Evolutionary conservation across 2,329 filamentous ascomycete species (phyloP).

Genomic region (Arthrobotrys sphaeroides): DNA sequence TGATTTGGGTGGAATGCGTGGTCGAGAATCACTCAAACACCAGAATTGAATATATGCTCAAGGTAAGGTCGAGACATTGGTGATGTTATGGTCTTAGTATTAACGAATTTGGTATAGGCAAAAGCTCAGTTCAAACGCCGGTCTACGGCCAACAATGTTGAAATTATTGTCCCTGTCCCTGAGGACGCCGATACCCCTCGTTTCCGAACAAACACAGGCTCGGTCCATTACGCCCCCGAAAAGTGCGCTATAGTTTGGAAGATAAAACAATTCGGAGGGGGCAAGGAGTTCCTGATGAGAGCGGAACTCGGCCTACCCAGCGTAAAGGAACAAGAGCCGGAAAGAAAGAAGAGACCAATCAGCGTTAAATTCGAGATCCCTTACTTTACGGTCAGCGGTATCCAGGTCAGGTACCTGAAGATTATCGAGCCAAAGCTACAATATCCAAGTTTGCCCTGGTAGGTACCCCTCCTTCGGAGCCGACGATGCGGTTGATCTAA

Average conservation of each 20-base stretch:
- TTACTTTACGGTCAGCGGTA: constrained; percentile 99
- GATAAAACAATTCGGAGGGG: constrained; percentile 99
- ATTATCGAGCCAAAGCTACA: constrained; percentile 89
- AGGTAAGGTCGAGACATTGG: constrained; percentile 64
- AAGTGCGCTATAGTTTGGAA: constrained; percentile 99
- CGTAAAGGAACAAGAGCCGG: constrained; percentile 76
- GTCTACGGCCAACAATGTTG: constrained; percentile 97
- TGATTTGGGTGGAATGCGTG: constrained; percentile 98
- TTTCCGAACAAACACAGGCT: constrained; percentile 96
- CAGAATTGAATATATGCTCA: constrained; percentile 98
- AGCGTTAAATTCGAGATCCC: constrained; percentile 99
- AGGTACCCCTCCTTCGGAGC: constrained; percentile 59
- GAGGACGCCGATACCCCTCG: constrained; percentile 96
- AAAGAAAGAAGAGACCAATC: constrained; percentile 80
- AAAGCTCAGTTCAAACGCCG: constrained; percentile 97
- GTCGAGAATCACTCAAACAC: constrained; percentile 96
- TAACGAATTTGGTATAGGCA: constrained; percentile 65
- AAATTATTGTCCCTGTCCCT: constrained; percentile 95
- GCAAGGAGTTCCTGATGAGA: constrained; percentile 98
- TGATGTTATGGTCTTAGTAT: neutral
- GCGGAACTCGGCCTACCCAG: constrained; percentile 93
- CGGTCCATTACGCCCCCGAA: constrained; percentile 96
- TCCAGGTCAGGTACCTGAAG: constrained; percentile 97
- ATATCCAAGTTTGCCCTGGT: constrained; percentile 66
- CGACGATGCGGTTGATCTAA: neutral